These are phyloP conservation scores for Coniella vitis DNA, from an alignment of 2,329 filamentous ascomycete genomes.

Conservation along the genomic window DNA sequence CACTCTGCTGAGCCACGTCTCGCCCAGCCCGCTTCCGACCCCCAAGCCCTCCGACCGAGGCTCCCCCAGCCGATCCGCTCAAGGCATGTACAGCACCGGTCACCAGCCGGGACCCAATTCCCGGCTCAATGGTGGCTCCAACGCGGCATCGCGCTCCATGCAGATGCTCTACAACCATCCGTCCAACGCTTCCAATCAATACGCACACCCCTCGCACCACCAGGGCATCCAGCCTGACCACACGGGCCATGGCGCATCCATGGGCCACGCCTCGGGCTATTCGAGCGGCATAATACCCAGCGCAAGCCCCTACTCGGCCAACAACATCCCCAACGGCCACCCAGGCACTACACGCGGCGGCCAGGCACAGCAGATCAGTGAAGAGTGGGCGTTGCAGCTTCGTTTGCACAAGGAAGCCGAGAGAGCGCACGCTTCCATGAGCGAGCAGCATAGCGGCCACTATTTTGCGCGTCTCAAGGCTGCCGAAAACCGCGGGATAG, in stretches of 20 bases:
- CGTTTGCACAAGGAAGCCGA: slow-evolving; percentile 72
- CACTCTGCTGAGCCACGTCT: slow-evolving; percentile 27
- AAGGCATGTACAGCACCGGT: slow-evolving; percentile 67
- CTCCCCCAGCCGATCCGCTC: slow-evolving; percentile 25
- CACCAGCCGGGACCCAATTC: slow-evolving; percentile 68
- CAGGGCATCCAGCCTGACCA: slow-evolving; percentile 55
- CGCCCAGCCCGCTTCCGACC: slow-evolving; percentile 23
- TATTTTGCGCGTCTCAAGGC: slow-evolving; percentile 69
- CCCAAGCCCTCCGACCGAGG: slow-evolving; percentile 24
- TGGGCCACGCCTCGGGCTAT: slow-evolving; percentile 55
- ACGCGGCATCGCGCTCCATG: slow-evolving; percentile 38
- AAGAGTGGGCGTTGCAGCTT: slow-evolving; percentile 86
- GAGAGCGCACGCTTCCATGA: slow-evolving; percentile 65
- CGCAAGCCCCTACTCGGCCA: slow-evolving; percentile 52
- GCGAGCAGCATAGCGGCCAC: slow-evolving; percentile 56
- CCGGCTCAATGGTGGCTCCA: slow-evolving; percentile 66
- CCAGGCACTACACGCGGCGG: slow-evolving; percentile 38
- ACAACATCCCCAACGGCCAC: slow-evolving; percentile 52
- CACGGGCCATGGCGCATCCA: slow-evolving; percentile 45
- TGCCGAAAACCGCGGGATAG: slow-evolving; percentile 61
- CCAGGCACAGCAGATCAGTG: slow-evolving; percentile 47
- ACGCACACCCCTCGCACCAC: slow-evolving; percentile 59
- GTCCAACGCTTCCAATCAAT: slow-evolving; percentile 53
- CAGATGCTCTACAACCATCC: slow-evolving; percentile 66
- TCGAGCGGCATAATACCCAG: slow-evolving; percentile 58